Percentiles rank a stretch among this genome's conserved stretches.
phyloP scores from a whole-genome alignment of 257 asterid genomes.

The Solanum habrochaites region DNA sequence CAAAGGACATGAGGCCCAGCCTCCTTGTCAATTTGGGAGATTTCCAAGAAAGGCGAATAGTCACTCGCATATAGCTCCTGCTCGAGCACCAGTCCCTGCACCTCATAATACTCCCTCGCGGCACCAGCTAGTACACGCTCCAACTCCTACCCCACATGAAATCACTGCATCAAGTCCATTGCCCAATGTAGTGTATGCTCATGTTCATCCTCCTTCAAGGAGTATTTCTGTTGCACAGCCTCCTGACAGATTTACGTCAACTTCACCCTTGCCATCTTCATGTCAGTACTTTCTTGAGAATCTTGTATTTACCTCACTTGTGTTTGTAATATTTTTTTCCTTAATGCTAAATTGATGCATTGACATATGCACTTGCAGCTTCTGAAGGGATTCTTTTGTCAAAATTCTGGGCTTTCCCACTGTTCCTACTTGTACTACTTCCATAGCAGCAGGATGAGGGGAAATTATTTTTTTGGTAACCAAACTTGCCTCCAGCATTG shows the following conservation, averaged over 20 bases:
- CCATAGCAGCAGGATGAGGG: conserved; percentile 23
- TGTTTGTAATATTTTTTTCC: neutral
- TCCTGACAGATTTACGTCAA: conserved; percentile 27
- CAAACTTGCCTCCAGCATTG: neutral
- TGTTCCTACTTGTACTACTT: conserved; percentile 18
- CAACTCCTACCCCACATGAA: conserved; percentile 19
- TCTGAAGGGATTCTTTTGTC: conserved; percentile 30
- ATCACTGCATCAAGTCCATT: conserved; percentile 42
- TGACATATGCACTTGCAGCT: conserved; percentile 39
- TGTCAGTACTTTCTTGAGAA: conserved; percentile 38
- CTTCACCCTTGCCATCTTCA: conserved; percentile 53
- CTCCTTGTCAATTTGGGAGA: conserved; percentile 55
- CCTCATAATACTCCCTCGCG: conserved; percentile 38
- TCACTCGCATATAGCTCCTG: conserved; percentile 35
- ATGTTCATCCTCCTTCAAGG: conserved; percentile 43
- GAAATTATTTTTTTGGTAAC: neutral
- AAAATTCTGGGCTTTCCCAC: conserved; percentile 25
- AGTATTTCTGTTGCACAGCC: conserved; percentile 33
- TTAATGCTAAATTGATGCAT: neutral
- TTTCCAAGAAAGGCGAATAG: conserved; percentile 34
- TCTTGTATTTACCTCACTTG: neutral
- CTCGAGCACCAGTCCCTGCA: conserved; percentile 40
- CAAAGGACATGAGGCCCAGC: conserved; percentile 25
- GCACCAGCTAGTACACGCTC: conserved; percentile 15
- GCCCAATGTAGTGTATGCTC: conserved; percentile 38